These are phyloP conservation scores for Podaxis sp. DNA, from an alignment of 768 basidiomycete species.

Conservation along the genomic window DNA sequence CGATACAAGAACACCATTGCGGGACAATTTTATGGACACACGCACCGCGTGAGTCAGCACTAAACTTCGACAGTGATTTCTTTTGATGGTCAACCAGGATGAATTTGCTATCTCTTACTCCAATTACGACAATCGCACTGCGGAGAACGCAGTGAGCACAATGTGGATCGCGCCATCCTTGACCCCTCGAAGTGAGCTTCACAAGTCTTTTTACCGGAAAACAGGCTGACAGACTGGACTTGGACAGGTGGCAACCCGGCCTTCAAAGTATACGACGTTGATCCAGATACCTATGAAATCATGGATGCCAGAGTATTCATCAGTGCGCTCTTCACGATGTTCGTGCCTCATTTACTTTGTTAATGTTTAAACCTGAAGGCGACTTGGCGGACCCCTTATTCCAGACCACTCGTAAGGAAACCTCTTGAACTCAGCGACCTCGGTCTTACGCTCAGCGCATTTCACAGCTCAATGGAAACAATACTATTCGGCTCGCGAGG, in stretches of 20 bases:
- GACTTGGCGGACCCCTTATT: constrained; percentile 42
- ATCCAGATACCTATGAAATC: constrained; percentile 65
- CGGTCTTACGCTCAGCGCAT: not conserved
- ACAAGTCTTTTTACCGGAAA: not conserved
- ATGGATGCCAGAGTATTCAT: constrained; percentile 56
- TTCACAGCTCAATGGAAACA: constrained; percentile 47
- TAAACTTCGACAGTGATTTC: not conserved
- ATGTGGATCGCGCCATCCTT: constrained; percentile 55
- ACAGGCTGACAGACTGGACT: not conserved
- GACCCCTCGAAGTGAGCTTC: constrained; percentile 51
- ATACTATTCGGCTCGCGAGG: constrained; percentile 56
- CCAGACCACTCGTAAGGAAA: constrained; percentile 40
- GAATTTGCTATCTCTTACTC: constrained; percentile 62
- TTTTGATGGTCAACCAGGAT: constrained; percentile 33
- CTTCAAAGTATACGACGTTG: constrained; percentile 62
- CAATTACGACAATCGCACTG: constrained; percentile 45
- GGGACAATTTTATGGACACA: constrained; percentile 64
- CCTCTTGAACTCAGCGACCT: constrained; percentile 17
- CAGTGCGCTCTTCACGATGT: constrained; percentile 31
- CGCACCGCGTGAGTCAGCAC: constrained; percentile 37
- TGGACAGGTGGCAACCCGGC: constrained; percentile 50
- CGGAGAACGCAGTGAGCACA: constrained; percentile 45
- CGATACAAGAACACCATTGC: constrained; percentile 60
- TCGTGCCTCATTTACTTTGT: not conserved
- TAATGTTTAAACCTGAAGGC: constrained; percentile 25